A percentile compares a stretch with the other conserved stretches of the same genome.
Conservation (phyloP, 2,329 filamentous ascomycete species). For the Colletotrichum acutatum region DNA sequence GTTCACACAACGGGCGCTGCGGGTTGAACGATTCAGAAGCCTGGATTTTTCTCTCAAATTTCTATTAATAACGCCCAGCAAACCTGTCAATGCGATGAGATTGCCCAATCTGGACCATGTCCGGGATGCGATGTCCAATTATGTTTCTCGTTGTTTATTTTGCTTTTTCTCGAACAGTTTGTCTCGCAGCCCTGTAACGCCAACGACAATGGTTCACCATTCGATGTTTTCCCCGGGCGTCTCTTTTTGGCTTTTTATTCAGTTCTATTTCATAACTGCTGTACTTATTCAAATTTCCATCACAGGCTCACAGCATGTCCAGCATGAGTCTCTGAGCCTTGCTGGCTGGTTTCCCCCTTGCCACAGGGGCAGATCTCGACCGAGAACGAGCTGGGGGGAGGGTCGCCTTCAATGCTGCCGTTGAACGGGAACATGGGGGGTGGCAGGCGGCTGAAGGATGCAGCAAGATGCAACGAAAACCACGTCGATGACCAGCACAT, state of each 20-base stretch:
- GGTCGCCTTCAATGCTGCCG: background rate
- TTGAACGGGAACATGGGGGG: background rate
- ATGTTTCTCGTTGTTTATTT: conserved; percentile 26
- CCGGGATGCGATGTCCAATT: conserved; percentile 29
- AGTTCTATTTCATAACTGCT: background rate
- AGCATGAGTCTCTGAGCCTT: background rate
- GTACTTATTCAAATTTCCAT: background rate
- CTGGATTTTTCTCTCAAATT: background rate
- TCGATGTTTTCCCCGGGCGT: background rate
- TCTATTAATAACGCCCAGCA: conserved; percentile 21
- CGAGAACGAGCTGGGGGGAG: too few relatives aligned
- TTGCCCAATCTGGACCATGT: conserved; percentile 23
- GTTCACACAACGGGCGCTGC: background rate
- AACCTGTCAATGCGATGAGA: conserved; percentile 31
- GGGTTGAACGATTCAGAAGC: conserved; percentile 5
- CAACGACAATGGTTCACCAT: conserved; percentile 3
- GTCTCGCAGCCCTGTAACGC: conserved; percentile 20
- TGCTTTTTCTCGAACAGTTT: conserved; percentile 20
- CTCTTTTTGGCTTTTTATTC: background rate
- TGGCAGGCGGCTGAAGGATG: background rate
- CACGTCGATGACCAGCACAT: conserved; percentile 5
- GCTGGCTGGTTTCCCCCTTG: background rate
- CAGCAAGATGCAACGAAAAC: background rate
- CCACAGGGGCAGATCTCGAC: background rate
- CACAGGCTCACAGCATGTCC: background rate